Percentiles rank a stretch among this genome's conserved stretches.
phyloP scores from a whole-genome alignment of 805 yeast species.

The Wickerhamiella vanderwaltii region DNA sequence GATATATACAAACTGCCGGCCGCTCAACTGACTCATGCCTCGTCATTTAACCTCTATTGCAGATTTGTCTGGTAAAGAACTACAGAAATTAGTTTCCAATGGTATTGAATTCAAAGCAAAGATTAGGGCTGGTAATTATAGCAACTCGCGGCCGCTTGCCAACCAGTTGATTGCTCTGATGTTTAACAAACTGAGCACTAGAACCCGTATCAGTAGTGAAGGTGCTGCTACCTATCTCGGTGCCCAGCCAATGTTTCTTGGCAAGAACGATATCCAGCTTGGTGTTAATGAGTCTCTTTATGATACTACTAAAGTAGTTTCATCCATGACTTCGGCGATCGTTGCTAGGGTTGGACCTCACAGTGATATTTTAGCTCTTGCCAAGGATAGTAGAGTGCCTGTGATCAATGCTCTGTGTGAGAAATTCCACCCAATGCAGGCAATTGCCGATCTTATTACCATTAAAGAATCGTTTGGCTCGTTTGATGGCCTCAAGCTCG shows the following conservation, averaged over 20 bases:
- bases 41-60: constrained; percentile 68
- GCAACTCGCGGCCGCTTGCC: constrained; percentile 47
- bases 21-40: no score
- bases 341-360: constrained; percentile 93
- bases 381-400: constrained; percentile 74
- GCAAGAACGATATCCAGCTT: constrained; percentile 90
- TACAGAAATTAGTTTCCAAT: constrained; percentile 54
- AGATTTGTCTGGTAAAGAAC: constrained; percentile 63
- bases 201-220: constrained; percentile 88
- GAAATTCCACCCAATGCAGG: constrained; percentile 86
- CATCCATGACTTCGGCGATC: constrained; percentile 93
- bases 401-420: constrained; percentile 91
- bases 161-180: constrained; percentile 78
- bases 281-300: constrained; percentile 89
- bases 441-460: constrained; percentile 81
- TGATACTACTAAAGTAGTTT: constrained; percentile 79
- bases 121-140: constrained; percentile 31
- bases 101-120: constrained; percentile 54
- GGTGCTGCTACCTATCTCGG: constrained; percentile 91
- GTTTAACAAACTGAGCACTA: constrained; percentile 84
- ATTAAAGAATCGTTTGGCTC: constrained; percentile 63
- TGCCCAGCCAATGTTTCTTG: constrained; percentile 91
- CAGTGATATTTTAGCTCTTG: constrained; percentile 64
- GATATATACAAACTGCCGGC: no score
- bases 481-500: constrained; percentile 47